A percentile compares a stretch with the other conserved stretches of the same genome.
phyloP scores from a whole-genome alignment of 2,329 filamentous ascomycete genomes.

The Fusarium sp. region DNA sequence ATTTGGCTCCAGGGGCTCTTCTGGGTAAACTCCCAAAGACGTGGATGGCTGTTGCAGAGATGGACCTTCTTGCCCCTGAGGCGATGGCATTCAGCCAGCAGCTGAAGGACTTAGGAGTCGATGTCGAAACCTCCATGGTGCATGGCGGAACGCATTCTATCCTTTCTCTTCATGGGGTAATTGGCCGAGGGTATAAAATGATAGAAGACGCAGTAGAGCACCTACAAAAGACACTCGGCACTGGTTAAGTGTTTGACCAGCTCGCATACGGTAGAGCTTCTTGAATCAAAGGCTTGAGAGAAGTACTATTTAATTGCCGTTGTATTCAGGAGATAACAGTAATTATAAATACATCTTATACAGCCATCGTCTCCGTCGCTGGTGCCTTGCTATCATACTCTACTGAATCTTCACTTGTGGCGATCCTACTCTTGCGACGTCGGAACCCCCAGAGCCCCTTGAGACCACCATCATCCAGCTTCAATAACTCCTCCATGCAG shows the following conservation, averaged over 20 bases:
- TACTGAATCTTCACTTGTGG: slow-evolving; percentile 17
- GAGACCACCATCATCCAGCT: slow-evolving; percentile 41
- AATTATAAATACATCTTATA: slow-evolving; percentile 1
- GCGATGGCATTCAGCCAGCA: slow-evolving; percentile 46
- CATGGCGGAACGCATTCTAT: slow-evolving; percentile 44
- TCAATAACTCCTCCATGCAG: slow-evolving; percentile 46
- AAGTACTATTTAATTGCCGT: neutral
- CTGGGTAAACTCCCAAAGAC: slow-evolving; percentile 46
- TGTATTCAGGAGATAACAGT: neutral
- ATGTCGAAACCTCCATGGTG: slow-evolving; percentile 33
- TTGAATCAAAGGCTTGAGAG: neutral
- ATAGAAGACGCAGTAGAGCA: slow-evolving; percentile 40
- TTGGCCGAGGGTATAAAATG: slow-evolving; percentile 40
- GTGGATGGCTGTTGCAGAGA: slow-evolving; percentile 49
- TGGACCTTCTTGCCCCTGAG: slow-evolving; percentile 50
- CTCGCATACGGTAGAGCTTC: neutral
- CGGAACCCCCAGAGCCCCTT: slow-evolving; percentile 46
- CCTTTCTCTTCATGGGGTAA: slow-evolving; percentile 42
- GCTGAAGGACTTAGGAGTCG: slow-evolving; percentile 37
- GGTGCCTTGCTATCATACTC: slow-evolving; percentile 29
- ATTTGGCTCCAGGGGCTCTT: slow-evolving; percentile 42
- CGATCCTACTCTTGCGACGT: slow-evolving; percentile 16
- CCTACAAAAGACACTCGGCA: slow-evolving; percentile 35
- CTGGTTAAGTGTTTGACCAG: neutral
- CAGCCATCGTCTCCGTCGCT: slow-evolving; percentile 4